Base-by-base conservation (phyloP, 2,329 filamentous ascomycete genomes). In the Mariannaea sp. region DNA sequence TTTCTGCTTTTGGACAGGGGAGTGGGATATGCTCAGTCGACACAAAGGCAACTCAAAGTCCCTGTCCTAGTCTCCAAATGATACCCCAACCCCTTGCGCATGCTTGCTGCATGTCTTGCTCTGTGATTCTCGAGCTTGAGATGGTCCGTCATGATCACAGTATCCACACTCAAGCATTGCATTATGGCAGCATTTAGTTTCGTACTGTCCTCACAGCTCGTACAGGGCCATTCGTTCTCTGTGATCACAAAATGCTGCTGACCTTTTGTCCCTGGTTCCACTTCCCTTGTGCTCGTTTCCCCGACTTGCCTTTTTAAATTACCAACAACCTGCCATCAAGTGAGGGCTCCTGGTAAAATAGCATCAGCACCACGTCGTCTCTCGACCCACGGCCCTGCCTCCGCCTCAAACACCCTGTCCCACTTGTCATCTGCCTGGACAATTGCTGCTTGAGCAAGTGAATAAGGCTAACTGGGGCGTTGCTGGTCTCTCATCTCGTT, bases 51-150 rank as follows among this genome's bases (percentile, higher is more conserved):
- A n/a, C n/a, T n/a, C n/a, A n/a, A n/a, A 44, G 43, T 46, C 40
- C 39, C 27, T 14, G 20, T 55, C 36, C 52, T 27, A 24, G 24
- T 20, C 46, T 24, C 45, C n/a, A n/a, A 48, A 39, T 39, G 10
- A 16, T 22, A 48, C n/a, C 41, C 41, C 30, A 19, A 52, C 43
- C 54, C 49, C 54, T 49, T 20, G 45, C 19, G n/a, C 8, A 30
- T 46, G 58, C 56, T 55, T 41, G 53, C 54, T 63, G 59, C 59
- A 64, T 62, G 53, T 58, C 54, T 61, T 57, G 42, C 48, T 50
- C 49, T 64, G 44, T 13, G 33, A 27, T 20, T 29, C 19, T 19
- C 22, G 38, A 32, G 13, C 10, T n/a, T 10, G 26, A 12, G 10
- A 19, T 41, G 38, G 6, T 22, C 24, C 54, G 64, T 42, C 40